Conservation (phyloP, 495 filamentous ascomycete species). For the Neurospora pannonica region DNA sequence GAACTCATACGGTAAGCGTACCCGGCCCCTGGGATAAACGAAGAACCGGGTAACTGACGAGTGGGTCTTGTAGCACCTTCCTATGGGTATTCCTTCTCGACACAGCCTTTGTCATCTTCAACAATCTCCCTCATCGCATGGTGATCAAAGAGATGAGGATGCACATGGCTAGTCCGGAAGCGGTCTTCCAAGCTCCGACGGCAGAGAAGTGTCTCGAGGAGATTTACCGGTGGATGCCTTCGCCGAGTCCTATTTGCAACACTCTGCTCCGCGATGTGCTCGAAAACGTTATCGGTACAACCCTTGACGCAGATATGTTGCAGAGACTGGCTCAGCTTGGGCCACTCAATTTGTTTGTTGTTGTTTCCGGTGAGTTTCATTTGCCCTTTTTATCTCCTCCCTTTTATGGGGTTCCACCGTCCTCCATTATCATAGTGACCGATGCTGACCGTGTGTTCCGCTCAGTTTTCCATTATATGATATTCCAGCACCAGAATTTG, state of each 20-base stretch:
- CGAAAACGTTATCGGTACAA: conserved; percentile 13
- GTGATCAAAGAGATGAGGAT: conserved; percentile 27
- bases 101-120: conserved; percentile 25
- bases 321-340: conserved; percentile 15
- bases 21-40: background rate
- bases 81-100: conserved; percentile 22
- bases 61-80: conserved; percentile 6
- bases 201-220: conserved; percentile 16
- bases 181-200: conserved; percentile 18
- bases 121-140: conserved; percentile 25
- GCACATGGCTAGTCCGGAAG: conserved; percentile 22
- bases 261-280: conserved; percentile 19
- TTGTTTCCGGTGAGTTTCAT: conserved; percentile 19
- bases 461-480: conserved; percentile 23
- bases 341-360: conserved; percentile 20
- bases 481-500: conserved; percentile 24
- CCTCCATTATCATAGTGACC: background rate
- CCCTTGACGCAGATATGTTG: conserved; percentile 4
- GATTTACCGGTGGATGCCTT: conserved; percentile 15
- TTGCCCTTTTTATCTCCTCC: background rate
- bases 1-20: conserved; percentile 18
- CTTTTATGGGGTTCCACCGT: background rate
- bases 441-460: background rate
- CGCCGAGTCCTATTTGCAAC: conserved; percentile 14
- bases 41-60: background rate